Evolutionary conservation across 2,329 filamentous ascomycete genomes (phyloP).

Genomic region (Didymella keratinophila): DNA sequence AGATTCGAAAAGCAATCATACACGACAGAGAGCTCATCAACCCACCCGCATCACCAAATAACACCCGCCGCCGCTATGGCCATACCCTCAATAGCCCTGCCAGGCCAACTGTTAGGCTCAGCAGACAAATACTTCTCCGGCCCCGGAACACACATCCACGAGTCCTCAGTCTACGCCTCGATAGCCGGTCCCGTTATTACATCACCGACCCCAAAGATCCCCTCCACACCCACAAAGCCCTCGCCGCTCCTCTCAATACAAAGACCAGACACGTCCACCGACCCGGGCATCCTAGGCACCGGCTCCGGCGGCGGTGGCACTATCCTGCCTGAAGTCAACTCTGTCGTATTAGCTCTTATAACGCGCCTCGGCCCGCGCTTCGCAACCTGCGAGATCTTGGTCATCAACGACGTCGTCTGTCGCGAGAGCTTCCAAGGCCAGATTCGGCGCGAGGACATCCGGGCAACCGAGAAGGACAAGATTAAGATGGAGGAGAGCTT

Average conservation of each 20-base stretch:
- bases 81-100: conserved; percentile 68
- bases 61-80: conserved; percentile 38
- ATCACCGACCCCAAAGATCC: conserved; percentile 61
- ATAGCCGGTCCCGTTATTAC: conserved; percentile 74
- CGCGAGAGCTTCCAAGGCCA: conserved; percentile 85
- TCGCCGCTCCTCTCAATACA: conserved; percentile 50
- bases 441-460: conserved; percentile 87
- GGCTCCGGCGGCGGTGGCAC: conserved; percentile 62
- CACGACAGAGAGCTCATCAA: neutral
- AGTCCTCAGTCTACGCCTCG: conserved; percentile 79
- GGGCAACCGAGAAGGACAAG: conserved; percentile 94
- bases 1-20: neutral
- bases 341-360: conserved; percentile 82
- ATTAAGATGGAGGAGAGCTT: conserved; percentile 92
- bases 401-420: conserved; percentile 72
- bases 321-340: conserved; percentile 81
- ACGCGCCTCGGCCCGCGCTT: conserved; percentile 85
- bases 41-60: no score
- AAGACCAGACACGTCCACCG: conserved; percentile 27
- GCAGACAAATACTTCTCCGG: conserved; percentile 73
- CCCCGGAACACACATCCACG: conserved; percentile 82
- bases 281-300: conserved; percentile 32
- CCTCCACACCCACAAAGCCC: conserved; percentile 56
- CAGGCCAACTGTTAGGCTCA: conserved; percentile 81
- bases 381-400: conserved; percentile 84